These are phyloP conservation scores for Apiospora malaysiana DNA, from an alignment of 2,329 filamentous ascomycete genomes.

Conservation along the genomic window DNA sequence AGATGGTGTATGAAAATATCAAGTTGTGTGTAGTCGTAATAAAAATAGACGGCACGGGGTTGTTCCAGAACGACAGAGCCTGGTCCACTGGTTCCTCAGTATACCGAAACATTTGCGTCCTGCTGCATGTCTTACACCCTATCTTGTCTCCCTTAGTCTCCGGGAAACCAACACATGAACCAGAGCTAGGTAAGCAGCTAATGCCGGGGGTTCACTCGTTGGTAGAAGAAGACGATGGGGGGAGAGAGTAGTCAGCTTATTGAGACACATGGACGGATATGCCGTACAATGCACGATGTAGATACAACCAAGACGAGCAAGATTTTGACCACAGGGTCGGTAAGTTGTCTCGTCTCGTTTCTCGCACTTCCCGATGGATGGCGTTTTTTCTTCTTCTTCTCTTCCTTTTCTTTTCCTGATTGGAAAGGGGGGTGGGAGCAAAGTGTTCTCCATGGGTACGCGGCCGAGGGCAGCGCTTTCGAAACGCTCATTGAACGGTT, in stretches of 20 bases:
- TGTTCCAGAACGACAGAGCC: background rate
- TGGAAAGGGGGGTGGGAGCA: no score
- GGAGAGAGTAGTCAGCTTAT: background rate
- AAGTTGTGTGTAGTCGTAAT: background rate
- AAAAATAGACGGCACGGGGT: background rate
- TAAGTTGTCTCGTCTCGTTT: background rate
- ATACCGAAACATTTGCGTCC: background rate
- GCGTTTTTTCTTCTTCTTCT: no score
- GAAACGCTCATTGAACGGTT: no score
- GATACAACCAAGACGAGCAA: background rate
- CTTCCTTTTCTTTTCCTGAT: no score
- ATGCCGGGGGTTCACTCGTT: no score
- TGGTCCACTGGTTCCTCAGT: background rate
- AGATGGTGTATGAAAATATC: background rate
- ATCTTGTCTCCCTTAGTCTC: background rate
- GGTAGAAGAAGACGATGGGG: no score
- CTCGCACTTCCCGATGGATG: no score
- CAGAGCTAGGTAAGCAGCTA: background rate
- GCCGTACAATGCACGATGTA: background rate
- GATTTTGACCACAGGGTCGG: background rate
- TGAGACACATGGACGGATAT: background rate
- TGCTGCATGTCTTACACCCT: conserved; percentile 3
- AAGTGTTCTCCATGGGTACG: no score
- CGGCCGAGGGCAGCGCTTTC: no score
- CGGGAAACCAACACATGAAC: background rate